Conservation (phyloP, 208 protist genomes). For the Lotmaria passim region DNA sequence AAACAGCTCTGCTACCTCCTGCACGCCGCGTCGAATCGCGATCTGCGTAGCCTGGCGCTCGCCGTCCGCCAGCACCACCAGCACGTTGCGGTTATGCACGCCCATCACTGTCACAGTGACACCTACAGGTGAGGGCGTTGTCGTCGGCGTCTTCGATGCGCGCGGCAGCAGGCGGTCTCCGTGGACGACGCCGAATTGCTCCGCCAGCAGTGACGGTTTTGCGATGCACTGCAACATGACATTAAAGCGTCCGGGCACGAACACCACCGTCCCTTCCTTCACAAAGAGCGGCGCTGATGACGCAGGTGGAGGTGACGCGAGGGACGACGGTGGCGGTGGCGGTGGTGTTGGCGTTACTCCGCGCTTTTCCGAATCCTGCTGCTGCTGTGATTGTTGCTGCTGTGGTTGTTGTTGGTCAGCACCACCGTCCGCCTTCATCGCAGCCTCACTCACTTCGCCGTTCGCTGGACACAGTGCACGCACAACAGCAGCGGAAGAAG, state of each 20-base stretch:
- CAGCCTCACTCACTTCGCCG: too few relatives aligned
- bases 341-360: not conserved
- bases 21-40: constrained; percentile 16
- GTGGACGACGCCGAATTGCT: constrained; percentile 52
- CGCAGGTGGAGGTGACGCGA: not conserved
- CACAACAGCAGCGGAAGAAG: too few relatives aligned
- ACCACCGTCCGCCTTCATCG: too few relatives aligned
- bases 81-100: constrained; percentile 37
- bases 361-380: too few relatives aligned
- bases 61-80: constrained; percentile 47
- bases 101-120: constrained; percentile 43
- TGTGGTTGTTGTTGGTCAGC: too few relatives aligned
- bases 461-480: too few relatives aligned
- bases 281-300: constrained; percentile 29
- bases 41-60: constrained; percentile 33
- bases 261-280: constrained; percentile 32
- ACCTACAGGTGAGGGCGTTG: not conserved
- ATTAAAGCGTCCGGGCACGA: constrained; percentile 44
- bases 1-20: constrained; percentile 37
- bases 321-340: not conserved
- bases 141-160: not conserved
- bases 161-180: constrained; percentile 41
- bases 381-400: too few relatives aligned
- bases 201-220: constrained; percentile 19
- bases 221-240: constrained; percentile 46